Evolutionary conservation across 352 stramenopile species (phyloP), one percentile per base, ranked within the genome.

Genomic region (Phytophthora palmivora): DNA sequence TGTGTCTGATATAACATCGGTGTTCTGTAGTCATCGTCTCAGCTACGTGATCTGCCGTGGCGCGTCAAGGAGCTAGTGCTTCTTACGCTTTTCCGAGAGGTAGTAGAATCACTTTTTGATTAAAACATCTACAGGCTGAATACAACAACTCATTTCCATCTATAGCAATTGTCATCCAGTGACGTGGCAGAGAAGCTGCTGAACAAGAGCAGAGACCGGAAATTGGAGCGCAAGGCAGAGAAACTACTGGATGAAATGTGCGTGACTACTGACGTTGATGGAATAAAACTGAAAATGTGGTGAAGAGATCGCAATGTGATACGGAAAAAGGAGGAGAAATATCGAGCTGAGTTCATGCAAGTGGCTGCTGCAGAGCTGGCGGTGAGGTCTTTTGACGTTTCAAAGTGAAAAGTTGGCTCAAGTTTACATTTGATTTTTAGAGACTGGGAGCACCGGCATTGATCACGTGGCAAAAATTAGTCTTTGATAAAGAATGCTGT

Each of bases 401-500:
- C 6, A 11, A 4, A 44, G n/a, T 44, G 21, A 19, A 33, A 1
- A 19, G 21, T 11, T 6, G 14, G 12, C 15, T 36, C 19, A 36
- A 42, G 10, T 6, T 47, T 5, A 18, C 36, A 15, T 33, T 26
- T n/a, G 3, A 6, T 14, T 48, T 56, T 16, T 32, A 87, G 77
- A 67, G 80, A 44, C 72, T 89, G 24, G 80, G 81, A 18, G 77
- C 78, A 2, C 76, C 78, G 24, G 37, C 78, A 9, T 57, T 88
- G 55, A 68, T 88, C 44, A 78, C 81, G 11, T 90, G 81, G 81
- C 81, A 88, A 34, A 85, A 82, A 47, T 60, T 90, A 18, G 58
- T 90, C 12, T 90, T 84, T 52, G 81, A 88, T 51, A 78, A 78
- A 12, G 81, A 88, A n/a, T 90, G 81, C 46, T 88, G 76, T 21